Percentiles rank a stretch among this genome's conserved stretches.
Evolutionary conservation across 345 rosid genomes (phyloP).

Genomic region (Eucalyptus sp.): DNA sequence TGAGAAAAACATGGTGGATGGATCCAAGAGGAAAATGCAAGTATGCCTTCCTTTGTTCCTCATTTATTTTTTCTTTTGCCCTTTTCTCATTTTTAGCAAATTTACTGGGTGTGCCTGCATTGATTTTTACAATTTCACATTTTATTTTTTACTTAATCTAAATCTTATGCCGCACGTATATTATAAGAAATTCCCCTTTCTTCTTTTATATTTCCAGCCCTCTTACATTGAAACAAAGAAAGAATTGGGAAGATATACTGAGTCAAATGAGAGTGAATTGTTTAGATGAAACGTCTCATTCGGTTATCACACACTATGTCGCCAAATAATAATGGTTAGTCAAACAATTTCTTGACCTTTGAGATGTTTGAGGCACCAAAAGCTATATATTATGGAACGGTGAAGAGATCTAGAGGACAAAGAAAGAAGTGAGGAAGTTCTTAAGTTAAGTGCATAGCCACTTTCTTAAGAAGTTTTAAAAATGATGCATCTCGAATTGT

Average conservation of each 20-base stretch:
- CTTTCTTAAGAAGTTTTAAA: not conserved
- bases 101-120: not conserved
- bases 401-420: not conserved
- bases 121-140: not conserved
- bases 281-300: not conserved
- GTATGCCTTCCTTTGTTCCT: not conserved
- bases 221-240: not conserved
- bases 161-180: not conserved
- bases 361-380: not conserved
- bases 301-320: not conserved
- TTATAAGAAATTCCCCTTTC: not conserved
- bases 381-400: not conserved
- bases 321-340: not conserved
- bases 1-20: not conserved
- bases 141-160: not conserved
- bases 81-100: not conserved
- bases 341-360: not conserved
- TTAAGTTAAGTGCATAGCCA: not conserved
- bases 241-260: not conserved
- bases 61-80: not conserved
- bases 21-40: not conserved
- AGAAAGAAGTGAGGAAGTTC: not conserved
- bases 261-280: not conserved
- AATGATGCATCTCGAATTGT: not conserved
- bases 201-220: not conserved